These are phyloP conservation scores for Ananas comosus DNA, from an alignment of 176 grass and related monocot species.

Conservation along the genomic window DNA sequence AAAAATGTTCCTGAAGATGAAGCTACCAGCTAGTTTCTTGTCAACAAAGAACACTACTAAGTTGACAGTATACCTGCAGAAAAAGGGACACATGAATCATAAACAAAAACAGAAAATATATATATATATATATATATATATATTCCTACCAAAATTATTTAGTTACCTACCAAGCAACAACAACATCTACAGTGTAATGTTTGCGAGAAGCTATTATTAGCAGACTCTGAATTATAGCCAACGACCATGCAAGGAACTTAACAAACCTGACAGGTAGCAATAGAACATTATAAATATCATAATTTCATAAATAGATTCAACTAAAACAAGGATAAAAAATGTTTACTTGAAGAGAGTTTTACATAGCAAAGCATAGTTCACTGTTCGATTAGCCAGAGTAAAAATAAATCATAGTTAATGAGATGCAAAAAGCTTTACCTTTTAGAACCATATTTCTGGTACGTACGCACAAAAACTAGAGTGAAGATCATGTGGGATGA, in stretches of 20 bases:
- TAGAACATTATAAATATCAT: background rate
- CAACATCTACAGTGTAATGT: constrained; percentile 86
- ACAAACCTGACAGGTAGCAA: constrained; percentile 44
- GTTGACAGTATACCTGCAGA: constrained; percentile 87
- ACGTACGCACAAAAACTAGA: constrained; percentile 83
- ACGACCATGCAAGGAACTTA: constrained; percentile 72
- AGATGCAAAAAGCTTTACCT: constrained; percentile 32
- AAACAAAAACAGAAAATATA: background rate
- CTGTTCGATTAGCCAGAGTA: background rate
- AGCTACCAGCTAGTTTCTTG: constrained; percentile 68
- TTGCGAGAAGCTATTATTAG: constrained; percentile 95
- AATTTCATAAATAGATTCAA: background rate
- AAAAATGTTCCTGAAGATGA: background rate
- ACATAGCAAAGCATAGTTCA: background rate
- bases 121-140: background rate
- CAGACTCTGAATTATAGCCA: constrained; percentile 88
- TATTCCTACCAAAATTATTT: background rate
- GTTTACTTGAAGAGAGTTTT: background rate
- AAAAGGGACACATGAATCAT: constrained; percentile 3
- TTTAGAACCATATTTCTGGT: constrained; percentile 90
- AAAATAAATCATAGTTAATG: background rate
- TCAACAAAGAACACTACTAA: constrained; percentile 91
- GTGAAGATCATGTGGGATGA: constrained; percentile 99
- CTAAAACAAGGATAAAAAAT: background rate
- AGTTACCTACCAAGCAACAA: constrained; percentile 86